phyloP scores from a whole-genome alignment of 257 asterid species.

The Solanum verrucosum region DNA sequence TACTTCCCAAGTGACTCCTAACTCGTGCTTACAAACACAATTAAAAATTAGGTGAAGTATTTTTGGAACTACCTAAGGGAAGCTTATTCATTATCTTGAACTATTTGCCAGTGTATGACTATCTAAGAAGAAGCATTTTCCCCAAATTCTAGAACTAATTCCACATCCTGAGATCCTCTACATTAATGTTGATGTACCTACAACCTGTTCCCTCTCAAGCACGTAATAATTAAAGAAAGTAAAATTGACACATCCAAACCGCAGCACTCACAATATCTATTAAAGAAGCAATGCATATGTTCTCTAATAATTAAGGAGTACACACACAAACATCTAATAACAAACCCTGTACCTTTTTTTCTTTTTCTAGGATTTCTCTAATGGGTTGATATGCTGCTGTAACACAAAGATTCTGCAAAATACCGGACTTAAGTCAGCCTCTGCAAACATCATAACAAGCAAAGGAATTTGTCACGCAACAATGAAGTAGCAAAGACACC shows the following conservation, averaged over 20 bases:
- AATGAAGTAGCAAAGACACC: constrained; percentile 27
- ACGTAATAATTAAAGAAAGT: background rate
- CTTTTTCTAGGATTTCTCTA: constrained; percentile 76
- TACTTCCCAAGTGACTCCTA: background rate
- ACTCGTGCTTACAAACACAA: background rate
- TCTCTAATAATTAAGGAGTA: background rate
- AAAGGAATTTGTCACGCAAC: background rate
- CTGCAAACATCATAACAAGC: background rate
- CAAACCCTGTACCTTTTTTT: constrained; percentile 51
- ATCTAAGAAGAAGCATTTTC: background rate
- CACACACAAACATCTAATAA: background rate
- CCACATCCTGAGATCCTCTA: background rate
- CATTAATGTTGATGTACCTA: background rate
- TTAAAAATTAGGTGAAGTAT: background rate
- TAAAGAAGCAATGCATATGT: background rate
- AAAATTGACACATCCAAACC: background rate
- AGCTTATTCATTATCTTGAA: background rate
- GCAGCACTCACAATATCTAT: background rate
- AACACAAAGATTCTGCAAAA: constrained; percentile 73
- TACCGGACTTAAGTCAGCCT: background rate
- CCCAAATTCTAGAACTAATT: background rate
- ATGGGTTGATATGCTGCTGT: constrained; percentile 93
- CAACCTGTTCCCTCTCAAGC: background rate
- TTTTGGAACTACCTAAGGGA: background rate
- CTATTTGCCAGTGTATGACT: background rate